Percentiles rank a stretch among this genome's conserved stretches.
Conservation (phyloP, 129 eudicot species). For the Saposhnikovia divaricata region DNA sequence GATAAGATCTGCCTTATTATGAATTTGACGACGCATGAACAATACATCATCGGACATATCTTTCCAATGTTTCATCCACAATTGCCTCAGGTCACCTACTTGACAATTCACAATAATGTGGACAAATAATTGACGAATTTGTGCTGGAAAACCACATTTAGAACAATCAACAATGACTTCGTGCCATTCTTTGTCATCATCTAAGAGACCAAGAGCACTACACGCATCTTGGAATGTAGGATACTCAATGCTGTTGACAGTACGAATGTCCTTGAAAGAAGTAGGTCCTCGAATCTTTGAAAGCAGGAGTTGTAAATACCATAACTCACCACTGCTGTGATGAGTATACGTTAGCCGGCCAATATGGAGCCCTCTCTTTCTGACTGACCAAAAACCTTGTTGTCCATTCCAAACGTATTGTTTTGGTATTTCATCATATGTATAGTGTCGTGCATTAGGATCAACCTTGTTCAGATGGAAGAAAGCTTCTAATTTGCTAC, state of each 20-base stretch:
- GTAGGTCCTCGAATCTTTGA: no score
- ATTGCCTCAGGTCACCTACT: background rate
- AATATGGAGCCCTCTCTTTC: no score
- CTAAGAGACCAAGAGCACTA: background rate
- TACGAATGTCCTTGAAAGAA: background rate
- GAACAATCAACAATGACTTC: background rate
- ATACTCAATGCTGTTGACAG: background rate
- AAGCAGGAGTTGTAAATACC: no score
- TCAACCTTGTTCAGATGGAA: background rate
- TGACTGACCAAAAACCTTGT: background rate
- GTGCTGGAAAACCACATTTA: background rate
- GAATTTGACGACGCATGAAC: no score
- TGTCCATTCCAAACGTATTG: background rate
- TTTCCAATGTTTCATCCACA: background rate
- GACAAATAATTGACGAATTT: background rate
- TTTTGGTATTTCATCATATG: background rate
- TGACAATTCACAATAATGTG: background rate
- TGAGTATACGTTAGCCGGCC: no score
- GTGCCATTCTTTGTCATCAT: background rate
- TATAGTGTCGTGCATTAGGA: background rate
- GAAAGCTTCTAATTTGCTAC: background rate
- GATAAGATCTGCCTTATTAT: accelerated
- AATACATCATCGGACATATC: background rate
- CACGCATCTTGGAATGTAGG: background rate
- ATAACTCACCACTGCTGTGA: no score